Conservation (phyloP, 129 eudicot genomes). For the Scalesia atractyloides region DNA sequence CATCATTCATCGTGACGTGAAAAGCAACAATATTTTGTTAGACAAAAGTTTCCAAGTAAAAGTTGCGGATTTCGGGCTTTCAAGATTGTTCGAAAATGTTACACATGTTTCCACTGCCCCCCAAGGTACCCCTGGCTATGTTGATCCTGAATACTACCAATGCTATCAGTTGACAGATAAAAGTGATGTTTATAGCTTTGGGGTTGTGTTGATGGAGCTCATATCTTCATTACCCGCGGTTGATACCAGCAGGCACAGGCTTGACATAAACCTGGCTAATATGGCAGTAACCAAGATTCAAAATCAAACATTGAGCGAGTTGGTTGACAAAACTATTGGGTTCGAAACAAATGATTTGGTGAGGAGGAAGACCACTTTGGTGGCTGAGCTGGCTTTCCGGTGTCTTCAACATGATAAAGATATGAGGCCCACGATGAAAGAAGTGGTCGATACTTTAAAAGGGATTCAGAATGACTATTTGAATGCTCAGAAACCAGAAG, state of each 20-base stretch:
- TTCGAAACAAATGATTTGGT: constrained; percentile 42
- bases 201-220: constrained; percentile 2
- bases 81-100: constrained; percentile 35
- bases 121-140: constrained; percentile 40
- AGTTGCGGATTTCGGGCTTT: constrained; percentile 76
- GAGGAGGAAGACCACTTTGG: constrained; percentile 58
- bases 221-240: constrained; percentile 69
- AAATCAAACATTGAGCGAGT: constrained; percentile 54
- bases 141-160: constrained; percentile 14
- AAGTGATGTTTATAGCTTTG: constrained; percentile 14
- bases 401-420: constrained; percentile 76
- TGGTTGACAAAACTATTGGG: constrained; percentile 62
- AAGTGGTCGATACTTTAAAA: constrained; percentile 57
- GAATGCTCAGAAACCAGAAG: constrained; percentile 51
- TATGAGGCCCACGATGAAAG: constrained; percentile 80
- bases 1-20: constrained; percentile 84
- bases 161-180: constrained; percentile 5
- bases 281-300: constrained; percentile 70
- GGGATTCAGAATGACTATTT: constrained; percentile 46
- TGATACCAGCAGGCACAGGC: constrained; percentile 62
- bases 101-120: constrained; percentile 91
- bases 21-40: constrained; percentile 70
- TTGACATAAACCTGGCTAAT: constrained; percentile 66
- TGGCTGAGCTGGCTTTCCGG: constrained; percentile 66
- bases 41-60: constrained; percentile 68